These are phyloP conservation scores for Wickerhamiella bombiphila DNA, from an alignment of 805 yeast genomes.

Conservation along the genomic window DNA sequence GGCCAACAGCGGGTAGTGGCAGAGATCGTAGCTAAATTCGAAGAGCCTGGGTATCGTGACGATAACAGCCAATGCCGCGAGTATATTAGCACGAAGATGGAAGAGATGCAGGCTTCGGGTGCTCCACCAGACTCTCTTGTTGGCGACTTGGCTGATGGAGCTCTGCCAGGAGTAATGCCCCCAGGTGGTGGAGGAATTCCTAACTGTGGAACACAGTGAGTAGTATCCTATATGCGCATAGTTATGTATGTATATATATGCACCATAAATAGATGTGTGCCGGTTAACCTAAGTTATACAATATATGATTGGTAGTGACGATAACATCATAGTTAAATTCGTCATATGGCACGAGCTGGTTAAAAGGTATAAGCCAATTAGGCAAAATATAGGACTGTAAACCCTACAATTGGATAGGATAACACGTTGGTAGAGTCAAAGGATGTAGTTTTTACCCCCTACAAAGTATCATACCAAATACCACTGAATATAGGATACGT, in stretches of 20 bases:
- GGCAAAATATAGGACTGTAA: no score
- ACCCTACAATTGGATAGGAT: no score
- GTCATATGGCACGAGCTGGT: neutral
- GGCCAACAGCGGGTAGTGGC: constrained; percentile 48
- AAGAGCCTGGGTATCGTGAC: constrained; percentile 47
- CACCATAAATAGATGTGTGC: neutral
- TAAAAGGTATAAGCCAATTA: neutral
- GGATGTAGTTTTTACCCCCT: no score
- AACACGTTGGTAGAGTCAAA: no score
- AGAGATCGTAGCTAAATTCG: constrained; percentile 52
- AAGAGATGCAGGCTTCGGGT: constrained; percentile 50
- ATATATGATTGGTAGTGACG: neutral
- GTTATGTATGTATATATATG: neutral
- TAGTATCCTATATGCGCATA: no score
- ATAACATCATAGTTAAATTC: neutral
- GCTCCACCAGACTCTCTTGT: constrained; percentile 68
- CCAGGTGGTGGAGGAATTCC: neutral
- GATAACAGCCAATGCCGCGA: constrained; percentile 30
- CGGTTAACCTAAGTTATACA: neutral
- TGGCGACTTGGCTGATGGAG: constrained; percentile 33
- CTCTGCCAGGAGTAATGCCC: neutral
- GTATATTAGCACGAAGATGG: constrained; percentile 43
- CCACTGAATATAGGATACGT: no score
- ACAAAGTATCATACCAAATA: no score
- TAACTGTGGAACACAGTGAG: neutral